Base-by-base conservation (phyloP, 148 eudicot genomes). In the Bassia scoparia region DNA sequence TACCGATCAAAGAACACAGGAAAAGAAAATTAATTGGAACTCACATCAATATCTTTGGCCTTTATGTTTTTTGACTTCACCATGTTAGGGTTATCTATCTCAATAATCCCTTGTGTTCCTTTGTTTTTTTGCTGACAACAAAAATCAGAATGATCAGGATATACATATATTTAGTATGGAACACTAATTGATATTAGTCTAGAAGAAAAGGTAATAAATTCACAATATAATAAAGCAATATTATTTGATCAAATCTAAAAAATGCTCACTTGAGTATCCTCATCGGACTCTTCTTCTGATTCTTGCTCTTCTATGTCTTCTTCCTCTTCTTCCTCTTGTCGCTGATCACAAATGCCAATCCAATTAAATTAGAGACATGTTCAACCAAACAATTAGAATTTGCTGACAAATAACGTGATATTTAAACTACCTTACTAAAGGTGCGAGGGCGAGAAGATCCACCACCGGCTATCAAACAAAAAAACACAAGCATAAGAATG, bases 51-150 rank as follows among this genome's bases (percentile, higher is more conserved):
- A 78, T 90, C 83, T 81, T 82, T 89, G 68, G 98, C 97, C 84
- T 90, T 93, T 80, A 93, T 17, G 53, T 79, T 89, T 87, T 90
- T 90, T 31, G 91, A 74, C 87, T 87, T 93, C 72, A 78, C 95
- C 85, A 93, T 59, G 80, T 93, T 93, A 33, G 98, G 98, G 79
- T 93, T 93, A 66, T 89, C 89, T 44, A 90, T 85, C 85, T 93
- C 89, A 80, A 93, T 93, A 52, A 93, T 66, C 27, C 98, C 92
- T 77, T 93, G 84, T 7, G 91, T 85, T 14, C 98, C 98, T 80
- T 93, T 93, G 59, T 74, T 77, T 80, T 86, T 89, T 83, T 90
- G 84, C 78, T 72, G 70, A 73, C 10, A 82, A 15, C 18, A 80
- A n/a, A 8, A 58, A 72, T 30, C 74, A 78, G 24, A 27, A 72